Conservation (phyloP, 129 eudicot genomes). For the Flaveria sonorensis region DNA sequence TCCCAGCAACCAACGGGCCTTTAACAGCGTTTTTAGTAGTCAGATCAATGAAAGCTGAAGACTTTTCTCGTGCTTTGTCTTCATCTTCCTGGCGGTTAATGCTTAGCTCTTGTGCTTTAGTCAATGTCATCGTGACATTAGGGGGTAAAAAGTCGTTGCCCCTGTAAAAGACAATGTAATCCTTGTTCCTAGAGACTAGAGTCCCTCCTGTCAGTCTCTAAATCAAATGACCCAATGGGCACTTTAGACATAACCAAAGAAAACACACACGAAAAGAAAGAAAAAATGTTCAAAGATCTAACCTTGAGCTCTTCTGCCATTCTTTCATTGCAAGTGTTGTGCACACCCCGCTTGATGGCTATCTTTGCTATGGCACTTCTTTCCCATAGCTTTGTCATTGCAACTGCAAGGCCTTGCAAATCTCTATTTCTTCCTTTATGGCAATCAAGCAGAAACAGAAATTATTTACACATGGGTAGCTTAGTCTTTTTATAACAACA, state of each 20-base stretch:
- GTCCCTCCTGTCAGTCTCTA: slow-evolving; percentile 97
- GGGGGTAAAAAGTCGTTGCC: slow-evolving; percentile 94
- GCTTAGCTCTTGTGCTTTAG: slow-evolving; percentile 52
- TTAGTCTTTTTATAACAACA: slow-evolving; percentile 19
- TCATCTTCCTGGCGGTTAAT: slow-evolving; percentile 66
- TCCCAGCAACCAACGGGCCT: slow-evolving; percentile 77
- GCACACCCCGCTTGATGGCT: slow-evolving; percentile 92
- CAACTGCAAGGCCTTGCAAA: slow-evolving; percentile 86
- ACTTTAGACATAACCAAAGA: slow-evolving; percentile 13
- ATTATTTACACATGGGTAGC: background rate
- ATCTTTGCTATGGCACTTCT: slow-evolving; percentile 82
- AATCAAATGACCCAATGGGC: slow-evolving; percentile 18
- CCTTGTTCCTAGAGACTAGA: slow-evolving; percentile 87
- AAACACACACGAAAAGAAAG: background rate
- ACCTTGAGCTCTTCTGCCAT: slow-evolving; percentile 99
- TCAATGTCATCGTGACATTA: slow-evolving; percentile 53
- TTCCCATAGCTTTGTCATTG: slow-evolving; percentile 92
- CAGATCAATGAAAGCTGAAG: slow-evolving; percentile 43
- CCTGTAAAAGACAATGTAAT: slow-evolving; percentile 81
- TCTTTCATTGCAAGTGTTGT: slow-evolving; percentile 76
- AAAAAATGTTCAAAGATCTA: slow-evolving; percentile 13
- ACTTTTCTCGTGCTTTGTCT: slow-evolving; percentile 71
- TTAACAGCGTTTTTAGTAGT: slow-evolving; percentile 35
- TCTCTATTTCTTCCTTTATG: slow-evolving; percentile 81
- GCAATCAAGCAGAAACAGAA: slow-evolving; percentile 5